Conservation (phyloP, 108 stramenopile genomes). For the Cyclotella choctawhatcheeana region DNA sequence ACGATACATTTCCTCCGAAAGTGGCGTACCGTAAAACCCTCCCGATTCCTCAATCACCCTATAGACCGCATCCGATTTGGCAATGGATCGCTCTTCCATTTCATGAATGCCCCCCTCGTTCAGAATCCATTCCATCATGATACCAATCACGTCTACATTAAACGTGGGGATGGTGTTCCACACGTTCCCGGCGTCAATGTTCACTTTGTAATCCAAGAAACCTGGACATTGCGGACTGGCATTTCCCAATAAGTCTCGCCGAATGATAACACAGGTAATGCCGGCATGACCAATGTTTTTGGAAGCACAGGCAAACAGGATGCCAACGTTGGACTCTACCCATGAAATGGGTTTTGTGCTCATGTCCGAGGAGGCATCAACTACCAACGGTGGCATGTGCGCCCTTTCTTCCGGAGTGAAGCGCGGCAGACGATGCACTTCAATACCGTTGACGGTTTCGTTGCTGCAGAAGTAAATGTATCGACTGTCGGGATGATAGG, state of each 20-base stretch:
- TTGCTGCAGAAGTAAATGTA: constrained; percentile 53
- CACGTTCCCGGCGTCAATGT: constrained; percentile 43
- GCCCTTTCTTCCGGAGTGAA: constrained; percentile 1
- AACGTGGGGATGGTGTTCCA: constrained; percentile 58
- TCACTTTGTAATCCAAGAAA: constrained; percentile 36
- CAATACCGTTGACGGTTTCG: constrained; percentile 55
- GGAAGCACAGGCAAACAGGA: constrained; percentile 58
- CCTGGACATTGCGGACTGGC: constrained; percentile 37
- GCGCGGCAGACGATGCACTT: constrained; percentile 31
- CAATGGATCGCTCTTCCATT: constrained; percentile 36
- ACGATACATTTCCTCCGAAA: constrained; percentile 15
- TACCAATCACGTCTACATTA: constrained; percentile 50
- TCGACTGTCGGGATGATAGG: constrained; percentile 35
- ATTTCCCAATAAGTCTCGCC: constrained; percentile 42
- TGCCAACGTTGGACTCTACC: constrained; percentile 44
- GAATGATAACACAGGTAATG: constrained; percentile 43
- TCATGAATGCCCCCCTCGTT: constrained; percentile 33
- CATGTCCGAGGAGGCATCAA: constrained; percentile 45
- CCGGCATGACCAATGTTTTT: constrained; percentile 61
- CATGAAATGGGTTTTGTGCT: constrained; percentile 53
- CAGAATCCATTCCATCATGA: constrained; percentile 55
- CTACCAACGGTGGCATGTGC: constrained; percentile 26
- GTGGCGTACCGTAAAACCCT: constrained; percentile 41
- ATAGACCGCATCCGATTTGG: constrained; percentile 41
- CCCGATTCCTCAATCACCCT: constrained; percentile 40